Evolutionary conservation across 2,329 filamentous ascomycete species (phyloP).

Genomic region (Metarhizium brunneum): DNA sequence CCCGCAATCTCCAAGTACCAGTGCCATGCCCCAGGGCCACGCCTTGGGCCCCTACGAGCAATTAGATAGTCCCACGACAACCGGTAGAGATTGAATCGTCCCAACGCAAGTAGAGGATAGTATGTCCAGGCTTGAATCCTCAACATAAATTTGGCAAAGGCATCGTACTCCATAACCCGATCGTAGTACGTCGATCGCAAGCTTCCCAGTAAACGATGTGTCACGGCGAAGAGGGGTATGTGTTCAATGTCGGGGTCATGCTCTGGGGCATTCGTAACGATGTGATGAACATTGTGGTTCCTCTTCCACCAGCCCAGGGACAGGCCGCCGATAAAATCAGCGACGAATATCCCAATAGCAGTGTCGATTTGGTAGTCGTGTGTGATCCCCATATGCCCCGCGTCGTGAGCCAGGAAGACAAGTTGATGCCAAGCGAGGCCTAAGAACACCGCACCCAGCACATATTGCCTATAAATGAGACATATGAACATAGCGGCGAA

Average conservation of each 20-base stretch:
- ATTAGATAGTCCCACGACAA: conserved; percentile 74
- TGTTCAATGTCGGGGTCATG: conserved; percentile 95
- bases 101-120: conserved; percentile 71
- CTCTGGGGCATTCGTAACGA: conserved; percentile 89
- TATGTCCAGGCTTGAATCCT: conserved; percentile 74
- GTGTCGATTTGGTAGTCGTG: conserved; percentile 79
- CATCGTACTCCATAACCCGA: conserved; percentile 68
- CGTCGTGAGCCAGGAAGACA: conserved; percentile 88
- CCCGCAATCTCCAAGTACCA: conserved; percentile 70
- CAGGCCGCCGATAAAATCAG: conserved; percentile 80
- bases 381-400: conserved; percentile 95
- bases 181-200: conserved; percentile 79
- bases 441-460: conserved; percentile 61
- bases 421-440: conserved; percentile 91
- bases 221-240: conserved; percentile 80
- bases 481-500: conserved; percentile 52
- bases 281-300: conserved; percentile 93
- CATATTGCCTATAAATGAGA: conserved; percentile 57
- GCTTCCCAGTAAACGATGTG: conserved; percentile 66
- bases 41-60: conserved; percentile 58
- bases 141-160: conserved; percentile 59
- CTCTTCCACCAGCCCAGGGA: conserved; percentile 96
- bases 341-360: conserved; percentile 80
- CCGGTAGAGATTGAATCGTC: conserved; percentile 78
- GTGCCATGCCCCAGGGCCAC: conserved; percentile 76